Evolutionary conservation across 2,329 filamentous ascomycete genomes (phyloP).

Genomic region (Geoglossum cookeanum): DNA sequence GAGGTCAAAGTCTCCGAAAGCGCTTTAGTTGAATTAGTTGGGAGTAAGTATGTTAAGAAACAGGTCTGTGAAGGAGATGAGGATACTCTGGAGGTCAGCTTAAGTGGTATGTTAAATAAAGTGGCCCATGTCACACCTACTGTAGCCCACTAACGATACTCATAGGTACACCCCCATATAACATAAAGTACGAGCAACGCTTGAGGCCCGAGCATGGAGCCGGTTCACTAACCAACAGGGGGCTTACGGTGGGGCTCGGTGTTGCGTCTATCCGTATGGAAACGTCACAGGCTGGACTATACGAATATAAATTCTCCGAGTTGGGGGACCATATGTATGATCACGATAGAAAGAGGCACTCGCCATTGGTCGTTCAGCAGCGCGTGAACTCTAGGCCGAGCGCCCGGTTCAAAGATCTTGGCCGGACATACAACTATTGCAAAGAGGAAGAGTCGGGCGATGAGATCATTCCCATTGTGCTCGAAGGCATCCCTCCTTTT

Average conservation of each 20-base stretch:
- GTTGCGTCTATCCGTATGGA: conserved; percentile 70
- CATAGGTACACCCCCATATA: conserved; percentile 58
- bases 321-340: conserved; percentile 77
- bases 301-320: conserved; percentile 70
- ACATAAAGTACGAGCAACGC: conserved; percentile 61
- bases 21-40: conserved; percentile 37
- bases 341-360: conserved; percentile 43
- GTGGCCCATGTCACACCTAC: neutral
- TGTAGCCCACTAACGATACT: neutral
- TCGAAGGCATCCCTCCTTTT: conserved; percentile 75
- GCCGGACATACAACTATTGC: conserved; percentile 91
- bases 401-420: conserved; percentile 65
- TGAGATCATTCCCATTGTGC: conserved; percentile 69
- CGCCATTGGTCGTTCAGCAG: conserved; percentile 55
- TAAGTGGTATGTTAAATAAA: conserved; percentile 42
- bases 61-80: conserved; percentile 91
- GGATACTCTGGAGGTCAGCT: conserved; percentile 63
- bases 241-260: conserved; percentile 57
- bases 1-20: conserved; percentile 46
- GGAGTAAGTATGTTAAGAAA: conserved; percentile 45
- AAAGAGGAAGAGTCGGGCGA: conserved; percentile 64
- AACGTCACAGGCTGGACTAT: conserved; percentile 61
- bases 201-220: conserved; percentile 50
- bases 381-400: conserved; percentile 67
- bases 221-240: conserved; percentile 44